Base-by-base conservation (phyloP, 441 rosid species). In the Raphanus hybrid region DNA sequence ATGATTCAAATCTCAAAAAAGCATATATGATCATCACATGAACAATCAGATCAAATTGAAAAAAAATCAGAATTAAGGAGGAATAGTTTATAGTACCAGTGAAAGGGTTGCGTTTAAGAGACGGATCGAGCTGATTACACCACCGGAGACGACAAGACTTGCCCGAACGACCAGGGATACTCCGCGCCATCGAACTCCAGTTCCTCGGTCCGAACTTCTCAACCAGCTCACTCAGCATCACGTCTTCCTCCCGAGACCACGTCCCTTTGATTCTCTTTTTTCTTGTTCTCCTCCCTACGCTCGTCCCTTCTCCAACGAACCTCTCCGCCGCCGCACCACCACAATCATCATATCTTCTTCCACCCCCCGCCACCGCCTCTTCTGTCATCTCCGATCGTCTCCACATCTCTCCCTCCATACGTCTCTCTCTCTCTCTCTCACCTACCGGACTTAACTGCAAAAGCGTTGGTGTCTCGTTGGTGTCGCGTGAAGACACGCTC, bases 121-220 rank as follows among this genome's bases (percentile, higher is more conserved):
- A 65, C 7, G 95, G 97, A 78, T 91, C 91, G 37, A 94, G 92
- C 91, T 92, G 98, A 77, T 94, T 94, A 85, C 96, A 94, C 98
- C 98, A 94, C n/a, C 97, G 86, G 67, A 90, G 93, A 54, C 97
- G 93, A 80, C 97, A 94, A 27, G 96, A 92, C 85, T 90, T 92
- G 15, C 97, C 97, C 14, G 97, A 91, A 39, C 96, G 87, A 8
- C 97, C 98, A 27, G 89, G 68, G n/a, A 94, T 92, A 71, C 87
- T 87, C 43, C 88, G 83, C 16, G 96, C 92, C 75, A 94, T 90
- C 88, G 86, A 79, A 82, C 88, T 84, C 97, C 97, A 94, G 78
- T 92, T 92, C 84, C 92, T 86, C 26, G 98, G 82, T 23, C 97
- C 98, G 66, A 82, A 87, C 82, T 82, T 87, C 73, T 76, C 39